Conservation (phyloP, 345 rosid genomes). For the Salix viminalis region DNA sequence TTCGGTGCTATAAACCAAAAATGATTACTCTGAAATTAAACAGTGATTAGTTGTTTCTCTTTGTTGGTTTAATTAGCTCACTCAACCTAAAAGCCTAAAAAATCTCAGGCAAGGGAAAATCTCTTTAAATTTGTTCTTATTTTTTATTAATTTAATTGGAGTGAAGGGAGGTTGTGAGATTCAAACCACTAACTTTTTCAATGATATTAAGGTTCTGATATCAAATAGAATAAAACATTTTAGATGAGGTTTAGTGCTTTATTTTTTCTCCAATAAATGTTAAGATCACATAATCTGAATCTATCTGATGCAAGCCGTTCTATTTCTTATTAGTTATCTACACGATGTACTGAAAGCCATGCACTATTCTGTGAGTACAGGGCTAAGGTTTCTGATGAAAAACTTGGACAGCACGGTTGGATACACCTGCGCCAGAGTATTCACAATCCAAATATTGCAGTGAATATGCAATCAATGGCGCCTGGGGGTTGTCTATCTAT, state of each 20-base stretch:
- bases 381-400: conserved; percentile 55
- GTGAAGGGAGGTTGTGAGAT: no score
- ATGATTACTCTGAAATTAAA: not conserved
- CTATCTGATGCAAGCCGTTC: not conserved
- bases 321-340: no score
- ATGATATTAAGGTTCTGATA: no score
- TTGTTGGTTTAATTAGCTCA: not conserved
- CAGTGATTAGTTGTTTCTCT: not conserved
- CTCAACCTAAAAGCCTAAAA: no score
- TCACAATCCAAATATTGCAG: conserved; percentile 83
- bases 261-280: no score
- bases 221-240: no score
- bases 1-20: not conserved
- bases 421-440: conserved; percentile 82
- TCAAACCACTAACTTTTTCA: no score
- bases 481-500: conserved; percentile 65
- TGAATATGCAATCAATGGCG: conserved; percentile 66
- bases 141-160: no score
- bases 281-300: not conserved
- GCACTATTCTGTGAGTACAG: conserved; percentile 27
- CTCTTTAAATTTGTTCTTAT: not conserved
- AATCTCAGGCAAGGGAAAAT: not conserved
- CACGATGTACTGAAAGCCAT: not conserved
- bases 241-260: no score
- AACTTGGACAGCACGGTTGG: conserved; percentile 70